Conservation (phyloP, 164 flowering plant genomes). For the Paratinospora sagittata region DNA sequence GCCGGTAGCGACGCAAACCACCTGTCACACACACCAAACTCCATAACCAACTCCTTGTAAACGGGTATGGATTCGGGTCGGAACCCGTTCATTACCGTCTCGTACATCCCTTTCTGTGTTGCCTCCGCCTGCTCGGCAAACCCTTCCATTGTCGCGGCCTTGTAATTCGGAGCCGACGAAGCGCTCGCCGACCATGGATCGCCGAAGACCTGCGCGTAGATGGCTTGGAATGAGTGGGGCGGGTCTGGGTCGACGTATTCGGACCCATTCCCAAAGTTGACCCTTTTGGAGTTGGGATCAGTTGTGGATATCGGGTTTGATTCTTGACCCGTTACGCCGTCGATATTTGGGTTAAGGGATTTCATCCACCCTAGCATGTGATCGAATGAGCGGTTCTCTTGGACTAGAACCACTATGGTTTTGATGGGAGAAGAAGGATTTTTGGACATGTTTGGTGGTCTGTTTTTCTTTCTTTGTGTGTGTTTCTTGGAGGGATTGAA, state of each 20-base stretch:
- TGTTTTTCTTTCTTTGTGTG: too few relatives aligned
- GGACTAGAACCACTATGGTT: slow-evolving; percentile 69
- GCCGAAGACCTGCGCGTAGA: slow-evolving; percentile 51
- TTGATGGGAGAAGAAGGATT: slow-evolving; percentile 51
- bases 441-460: slow-evolving; percentile 16
- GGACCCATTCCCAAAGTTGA: slow-evolving; percentile 37
- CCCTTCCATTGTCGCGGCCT: slow-evolving; percentile 50
- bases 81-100: slow-evolving; percentile 76
- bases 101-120: slow-evolving; percentile 32
- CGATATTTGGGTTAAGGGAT: slow-evolving; percentile 60
- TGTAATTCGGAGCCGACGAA: slow-evolving; percentile 5
- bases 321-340: slow-evolving; percentile 66
- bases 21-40: slow-evolving; percentile 70
- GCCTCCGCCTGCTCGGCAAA: slow-evolving; percentile 67
- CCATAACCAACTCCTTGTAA: slow-evolving; percentile 43
- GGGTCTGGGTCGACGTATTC: slow-evolving; percentile 61
- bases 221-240: slow-evolving; percentile 67
- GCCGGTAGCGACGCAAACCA: slow-evolving; percentile 81
- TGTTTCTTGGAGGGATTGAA: slow-evolving; percentile 7
- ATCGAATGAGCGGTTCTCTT: slow-evolving; percentile 88
- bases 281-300: slow-evolving; percentile 31
- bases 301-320: slow-evolving; percentile 54
- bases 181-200: slow-evolving; percentile 19
- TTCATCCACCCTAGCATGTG: slow-evolving; percentile 96
- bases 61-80: slow-evolving; percentile 60